Base-by-base conservation (phyloP, 179 eudicot species). In the Heliamphora pulchella region DNA sequence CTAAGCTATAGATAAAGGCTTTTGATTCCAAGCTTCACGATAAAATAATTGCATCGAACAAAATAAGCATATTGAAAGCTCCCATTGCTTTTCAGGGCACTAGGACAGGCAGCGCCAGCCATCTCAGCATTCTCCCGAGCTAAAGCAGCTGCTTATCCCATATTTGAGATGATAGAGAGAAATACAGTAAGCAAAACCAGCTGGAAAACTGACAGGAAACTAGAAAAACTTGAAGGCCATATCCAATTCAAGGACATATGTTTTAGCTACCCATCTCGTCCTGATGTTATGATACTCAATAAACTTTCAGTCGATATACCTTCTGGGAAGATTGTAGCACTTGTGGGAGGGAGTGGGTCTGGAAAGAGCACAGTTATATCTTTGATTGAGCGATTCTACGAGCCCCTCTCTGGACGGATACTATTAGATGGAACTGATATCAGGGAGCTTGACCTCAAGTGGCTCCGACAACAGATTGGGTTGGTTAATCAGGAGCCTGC, bases 401-500 rank as follows among this genome's bases (percentile, higher is more conserved):
- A 96, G 85, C 98, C 99, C 61, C 86, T 86, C 46, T 86, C 91
- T 43, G 99, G 99, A 31, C 80, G 74, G 73, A 86, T 96, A 78
- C 85, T 89, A 67, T 81, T 96, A 83, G 99, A 96, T 87, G 92
- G 94, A 57, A 73, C 17, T 79, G 89, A 92, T 85, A 88, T 94
- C 43, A 83, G 84, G 81, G 92, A 89, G 57, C 89, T 96, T 71
- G 97, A 96, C 78, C 81, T 90, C 73, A 89, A 88, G 74, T 96
- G 99, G 99, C 87, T 96, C 13, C 88, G 99, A 81, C 87, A 88
- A 54, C 98, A 94, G 82, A 90, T 92, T 77, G 99, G 99, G 47
- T 79, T 96, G 79, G 99, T 96, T 46, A 96, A 89, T 88, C 99
- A 96, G 84, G 99, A 96, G 80, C 99, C 99, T 50, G 98, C 97